These are phyloP conservation scores for Yamadazyma aaseri DNA, from an alignment of 1,139 yeast genomes.

Conservation along the genomic window DNA sequence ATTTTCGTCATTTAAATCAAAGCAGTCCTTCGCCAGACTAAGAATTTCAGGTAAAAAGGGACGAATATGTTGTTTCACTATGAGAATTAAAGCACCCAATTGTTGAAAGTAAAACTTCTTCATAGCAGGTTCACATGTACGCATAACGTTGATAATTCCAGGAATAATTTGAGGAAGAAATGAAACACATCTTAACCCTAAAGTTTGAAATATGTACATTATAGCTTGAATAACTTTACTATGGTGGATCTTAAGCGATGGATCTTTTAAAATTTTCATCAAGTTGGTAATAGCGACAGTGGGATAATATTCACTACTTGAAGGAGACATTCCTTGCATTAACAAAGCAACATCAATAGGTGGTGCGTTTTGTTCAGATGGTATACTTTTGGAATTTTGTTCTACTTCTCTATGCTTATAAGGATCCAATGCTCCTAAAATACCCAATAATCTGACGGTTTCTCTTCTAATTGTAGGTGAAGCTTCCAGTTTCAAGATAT, in stretches of 20 bases:
- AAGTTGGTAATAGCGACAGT: slow-evolving; percentile 88
- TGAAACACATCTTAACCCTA: slow-evolving; percentile 85
- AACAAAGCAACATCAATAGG: slow-evolving; percentile 86
- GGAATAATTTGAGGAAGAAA: slow-evolving; percentile 86
- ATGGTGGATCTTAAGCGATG: slow-evolving; percentile 82
- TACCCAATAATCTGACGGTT: slow-evolving; percentile 85
- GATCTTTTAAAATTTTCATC: slow-evolving; percentile 80
- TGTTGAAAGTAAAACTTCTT: slow-evolving; percentile 90
- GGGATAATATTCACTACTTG: slow-evolving; percentile 91
- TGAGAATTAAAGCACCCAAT: slow-evolving; percentile 71
- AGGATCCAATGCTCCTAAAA: slow-evolving; percentile 95
- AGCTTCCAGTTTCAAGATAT: slow-evolving; percentile 77
- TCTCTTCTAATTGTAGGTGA: slow-evolving; percentile 76
- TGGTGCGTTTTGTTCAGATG: slow-evolving; percentile 81
- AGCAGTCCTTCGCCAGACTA: slow-evolving; percentile 71
- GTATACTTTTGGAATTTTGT: slow-evolving; percentile 57
- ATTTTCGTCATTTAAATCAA: slow-evolving; percentile 48
- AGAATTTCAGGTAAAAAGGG: slow-evolving; percentile 81
- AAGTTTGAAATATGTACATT: slow-evolving; percentile 82
- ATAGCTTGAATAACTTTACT: slow-evolving; percentile 77
- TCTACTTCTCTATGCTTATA: slow-evolving; percentile 93
- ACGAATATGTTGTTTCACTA: slow-evolving; percentile 87
- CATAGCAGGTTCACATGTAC: slow-evolving; percentile 76
- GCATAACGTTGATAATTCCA: slow-evolving; percentile 83
- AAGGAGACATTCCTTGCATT: slow-evolving; percentile 93